phyloP scores from a whole-genome alignment of 352 stramenopile species.

The Phytophthora aleatoria region DNA sequence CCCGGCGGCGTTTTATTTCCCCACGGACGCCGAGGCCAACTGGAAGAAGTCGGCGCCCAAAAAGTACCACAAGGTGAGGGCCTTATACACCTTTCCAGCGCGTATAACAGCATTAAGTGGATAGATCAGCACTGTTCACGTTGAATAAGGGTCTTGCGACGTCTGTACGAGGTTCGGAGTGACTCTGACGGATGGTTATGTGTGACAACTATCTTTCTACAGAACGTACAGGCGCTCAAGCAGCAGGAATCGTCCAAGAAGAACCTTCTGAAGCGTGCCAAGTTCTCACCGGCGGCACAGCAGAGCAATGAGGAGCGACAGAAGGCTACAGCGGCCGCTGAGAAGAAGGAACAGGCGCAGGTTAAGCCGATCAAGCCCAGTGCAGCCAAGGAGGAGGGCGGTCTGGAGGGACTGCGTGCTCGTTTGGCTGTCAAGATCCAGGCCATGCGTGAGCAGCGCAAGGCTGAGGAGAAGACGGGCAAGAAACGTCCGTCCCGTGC shows the following conservation, averaged over 20 bases:
- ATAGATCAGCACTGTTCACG: neutral
- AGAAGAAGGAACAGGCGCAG: constrained; percentile 47
- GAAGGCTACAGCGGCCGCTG: constrained; percentile 47
- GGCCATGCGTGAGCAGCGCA: constrained; percentile 73
- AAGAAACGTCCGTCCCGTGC: constrained; percentile 54
- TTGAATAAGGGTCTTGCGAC: constrained; percentile 1
- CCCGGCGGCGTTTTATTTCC: constrained; percentile 78
- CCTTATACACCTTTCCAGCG: neutral
- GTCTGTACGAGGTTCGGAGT: constrained; percentile 4
- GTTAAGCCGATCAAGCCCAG: constrained; percentile 49
- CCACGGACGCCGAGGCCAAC: constrained; percentile 76
- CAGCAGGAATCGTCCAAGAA: constrained; percentile 66
- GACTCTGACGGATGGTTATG: constrained; percentile 18
- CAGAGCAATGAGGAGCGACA: constrained; percentile 71
- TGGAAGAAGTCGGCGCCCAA: constrained; percentile 72
- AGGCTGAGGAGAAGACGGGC: constrained; percentile 62
- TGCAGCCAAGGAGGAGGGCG: constrained; percentile 35
- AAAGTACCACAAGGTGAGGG: constrained; percentile 77
- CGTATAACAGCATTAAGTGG: neutral
- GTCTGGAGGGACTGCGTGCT: constrained; percentile 67
- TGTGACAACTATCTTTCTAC: neutral
- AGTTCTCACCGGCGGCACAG: constrained; percentile 67
- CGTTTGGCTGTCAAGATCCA: constrained; percentile 74
- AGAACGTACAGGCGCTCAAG: constrained; percentile 64
- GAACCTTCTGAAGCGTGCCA: constrained; percentile 62